Base-by-base conservation (phyloP, 805 yeast species). In the Lachancea quebecensis region DNA sequence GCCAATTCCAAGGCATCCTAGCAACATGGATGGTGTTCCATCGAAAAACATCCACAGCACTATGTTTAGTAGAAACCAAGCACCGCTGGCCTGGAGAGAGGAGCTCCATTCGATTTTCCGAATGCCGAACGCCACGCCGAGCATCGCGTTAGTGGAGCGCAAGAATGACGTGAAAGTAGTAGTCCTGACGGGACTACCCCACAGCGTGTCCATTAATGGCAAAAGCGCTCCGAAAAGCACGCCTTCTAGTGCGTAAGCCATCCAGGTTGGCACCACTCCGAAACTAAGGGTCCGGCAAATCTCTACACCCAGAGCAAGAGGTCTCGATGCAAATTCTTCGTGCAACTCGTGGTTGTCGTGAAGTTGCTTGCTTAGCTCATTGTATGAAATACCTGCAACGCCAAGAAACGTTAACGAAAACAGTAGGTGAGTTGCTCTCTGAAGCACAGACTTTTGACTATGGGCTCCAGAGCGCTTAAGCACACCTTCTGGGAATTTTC, bases 51-150 rank as follows among this genome's bases (percentile, higher is more conserved):
- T 57, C 89, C 91, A 83, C 29, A 84, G 66, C 4, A 83, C 75
- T 0, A 84, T 75, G 61, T 81, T 81, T 44, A 82, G 65, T 17
- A 78, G 61, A 10, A 78, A 68, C 83, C 87, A 82, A 3, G 81
- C 71, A 37, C 76, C 64, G 3, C 83, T 72, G 10, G 84, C 82
- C 55, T 85, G 89, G 36, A 79, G 64, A 15, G 80, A 72, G 0
- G 83, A 74, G 40, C 72, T 65, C 91, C 91, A 84, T 54, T 81
- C 82, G 33, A 81, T 69, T 51, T 77, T 79, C 53, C 85, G 73
- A 30, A 85, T 73, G 18, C 87, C 88, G 56, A 79, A 84, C 4
- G 81, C 73, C 31, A 85, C 75, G 2, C 95, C 95, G 36, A 84
- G 65, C 54, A 83, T 73, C 2, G 87, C 82, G 45, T 82, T 75